Percentiles rank a stretch among this genome's conserved stretches.
These are phyloP conservation scores for Apiotrichum akiyoshidainum DNA, from an alignment of 1,284 basidiomycete species.

Conservation along the genomic window DNA sequence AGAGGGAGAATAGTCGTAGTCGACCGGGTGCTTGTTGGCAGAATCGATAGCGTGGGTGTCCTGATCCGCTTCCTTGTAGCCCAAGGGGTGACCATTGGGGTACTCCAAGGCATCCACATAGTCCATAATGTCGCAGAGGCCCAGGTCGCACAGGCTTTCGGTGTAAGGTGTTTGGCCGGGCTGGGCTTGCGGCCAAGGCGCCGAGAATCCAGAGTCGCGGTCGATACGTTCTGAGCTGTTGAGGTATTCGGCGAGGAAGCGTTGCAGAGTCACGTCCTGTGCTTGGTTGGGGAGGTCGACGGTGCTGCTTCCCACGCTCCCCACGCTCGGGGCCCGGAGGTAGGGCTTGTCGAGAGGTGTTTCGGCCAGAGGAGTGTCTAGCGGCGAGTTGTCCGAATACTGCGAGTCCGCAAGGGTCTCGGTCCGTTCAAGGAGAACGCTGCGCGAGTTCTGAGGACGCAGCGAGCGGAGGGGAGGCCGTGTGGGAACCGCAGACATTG, in stretches of 20 bases:
- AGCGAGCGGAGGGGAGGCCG: too few relatives aligned
- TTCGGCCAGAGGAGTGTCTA: too few relatives aligned
- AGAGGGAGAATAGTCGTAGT: too few relatives aligned
- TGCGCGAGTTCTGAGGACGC: too few relatives aligned
- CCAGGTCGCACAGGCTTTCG: not conserved
- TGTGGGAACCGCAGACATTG: too few relatives aligned
- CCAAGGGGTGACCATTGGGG: too few relatives aligned
- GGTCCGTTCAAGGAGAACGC: too few relatives aligned
- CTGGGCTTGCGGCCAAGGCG: not conserved
- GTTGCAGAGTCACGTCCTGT: not conserved
- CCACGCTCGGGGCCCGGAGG: not conserved
- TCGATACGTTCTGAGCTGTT: not conserved
- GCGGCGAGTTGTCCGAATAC: too few relatives aligned
- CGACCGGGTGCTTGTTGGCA: not conserved
- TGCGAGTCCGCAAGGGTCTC: too few relatives aligned
- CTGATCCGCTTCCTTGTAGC: too few relatives aligned
- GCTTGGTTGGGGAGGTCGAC: not conserved
- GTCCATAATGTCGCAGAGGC: not conserved
- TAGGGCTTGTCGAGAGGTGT: too few relatives aligned
- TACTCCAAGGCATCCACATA: too few relatives aligned
- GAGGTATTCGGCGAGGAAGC: not conserved
- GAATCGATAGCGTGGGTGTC: not conserved
- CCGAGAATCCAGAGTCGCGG: not conserved
- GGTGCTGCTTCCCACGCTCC: not conserved
- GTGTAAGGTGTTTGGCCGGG: not conserved